Evolutionary conservation across 495 filamentous ascomycete species (phyloP), one percentile per base, ranked within the genome.

Genomic region (Melanomma pulvis-pyrius): DNA sequence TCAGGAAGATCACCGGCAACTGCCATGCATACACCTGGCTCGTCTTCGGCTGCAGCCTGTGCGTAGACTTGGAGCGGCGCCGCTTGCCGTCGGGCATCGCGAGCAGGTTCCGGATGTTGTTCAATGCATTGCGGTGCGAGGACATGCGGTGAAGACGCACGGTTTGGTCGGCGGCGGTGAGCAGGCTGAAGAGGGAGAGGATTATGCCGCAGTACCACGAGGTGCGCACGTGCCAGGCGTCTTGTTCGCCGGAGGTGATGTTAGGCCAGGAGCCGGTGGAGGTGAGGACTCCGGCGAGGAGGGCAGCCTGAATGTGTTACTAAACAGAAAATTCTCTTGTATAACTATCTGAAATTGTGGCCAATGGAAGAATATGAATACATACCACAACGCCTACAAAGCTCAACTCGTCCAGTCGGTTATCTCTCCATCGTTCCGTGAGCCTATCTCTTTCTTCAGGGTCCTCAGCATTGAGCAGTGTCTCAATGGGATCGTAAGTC

Each of bases 351-450:
- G n/a, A n/a, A n/a, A n/a, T n/a, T n/a, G n/a, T 5, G 28, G n/a
- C n/a, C n/a, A 64, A 39, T 15, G 39, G 58, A 44, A 28, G 46
- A 13, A 41, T 24, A 28, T 3, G 6, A 34, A 25, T 50, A 63
- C 70, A 25, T 66, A 70, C 73, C 44, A 75, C 72, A 39, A 74
- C 48, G 28, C 73, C 73, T 28, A 75, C 58, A 50, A 75, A 75
- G 56, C 64, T 74, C 51, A 75, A 46, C 52, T 75, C 73, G 13
- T 53, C 32, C 19, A 75, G 48, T 59, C 67, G 63, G 51, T 69
- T 62, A 39, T 73, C 66, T 7, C 48, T 59, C 73, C 73, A 75
- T 30, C 25, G 64, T 49, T 68, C 48, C 21, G 73, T 75, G 21
- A 75, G 48, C 17, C 34, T 52, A 41, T 75, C 71, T 26, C 64